Evolutionary conservation across 352 stramenopile species (phyloP).

Genomic region (Aphanomyces invadans): DNA sequence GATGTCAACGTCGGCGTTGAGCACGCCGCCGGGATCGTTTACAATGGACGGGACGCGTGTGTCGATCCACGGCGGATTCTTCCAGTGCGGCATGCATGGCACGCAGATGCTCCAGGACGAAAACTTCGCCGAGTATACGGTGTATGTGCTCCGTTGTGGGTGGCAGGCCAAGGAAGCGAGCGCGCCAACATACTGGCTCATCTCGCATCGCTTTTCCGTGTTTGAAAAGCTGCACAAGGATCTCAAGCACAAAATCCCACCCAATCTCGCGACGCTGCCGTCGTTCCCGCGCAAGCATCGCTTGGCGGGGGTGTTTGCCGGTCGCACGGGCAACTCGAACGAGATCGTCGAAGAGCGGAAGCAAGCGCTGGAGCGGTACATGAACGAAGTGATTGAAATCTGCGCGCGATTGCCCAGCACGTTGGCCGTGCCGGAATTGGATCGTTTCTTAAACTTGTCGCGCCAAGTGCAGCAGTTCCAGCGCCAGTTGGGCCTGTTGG

Average conservation of each 20-base stretch:
- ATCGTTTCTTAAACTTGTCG: constrained; percentile 81
- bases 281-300: constrained; percentile 78
- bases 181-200: constrained; percentile 52
- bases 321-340: constrained; percentile 79
- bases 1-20: constrained; percentile 61
- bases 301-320: constrained; percentile 73
- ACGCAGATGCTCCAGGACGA: constrained; percentile 83
- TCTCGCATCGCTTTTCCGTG: constrained; percentile 64
- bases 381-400: constrained; percentile 74
- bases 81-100: constrained; percentile 77
- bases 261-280: constrained; percentile 50
- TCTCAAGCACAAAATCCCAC: constrained; percentile 58
- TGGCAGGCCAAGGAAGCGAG: constrained; percentile 61
- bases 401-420: constrained; percentile 72
- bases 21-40: constrained; percentile 66
- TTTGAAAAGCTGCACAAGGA: constrained; percentile 71
- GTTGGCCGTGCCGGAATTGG: constrained; percentile 74
- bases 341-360: constrained; percentile 83
- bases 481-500: constrained; percentile 36
- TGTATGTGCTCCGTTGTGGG: constrained; percentile 80
- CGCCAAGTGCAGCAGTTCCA: constrained; percentile 80
- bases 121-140: constrained; percentile 85
- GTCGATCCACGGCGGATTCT: constrained; percentile 79
- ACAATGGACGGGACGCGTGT: constrained; percentile 65
- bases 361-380: constrained; percentile 67